phyloP scores from a whole-genome alignment of 2,329 filamentous ascomycete species.

The Hawksworthiomyces lignivorus region DNA sequence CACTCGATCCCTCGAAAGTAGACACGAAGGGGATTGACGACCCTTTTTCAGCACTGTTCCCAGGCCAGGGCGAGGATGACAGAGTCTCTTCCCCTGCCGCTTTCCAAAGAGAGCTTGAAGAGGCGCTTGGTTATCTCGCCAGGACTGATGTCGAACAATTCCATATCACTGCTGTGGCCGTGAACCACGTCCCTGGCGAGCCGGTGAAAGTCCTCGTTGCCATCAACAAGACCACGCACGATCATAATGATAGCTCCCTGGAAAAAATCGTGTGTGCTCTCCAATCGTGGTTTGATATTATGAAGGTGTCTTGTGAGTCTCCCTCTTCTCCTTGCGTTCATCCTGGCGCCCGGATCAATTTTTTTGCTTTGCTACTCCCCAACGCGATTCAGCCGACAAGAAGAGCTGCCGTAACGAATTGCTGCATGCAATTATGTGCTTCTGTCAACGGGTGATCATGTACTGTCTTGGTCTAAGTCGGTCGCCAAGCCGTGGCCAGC shows the following conservation, averaged over 20 bases:
- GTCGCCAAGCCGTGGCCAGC: too few relatives aligned
- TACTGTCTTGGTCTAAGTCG: too few relatives aligned
- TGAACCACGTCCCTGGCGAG: neutral
- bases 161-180: slow-evolving; percentile 5
- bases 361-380: too few relatives aligned
- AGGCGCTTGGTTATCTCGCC: slow-evolving; percentile 5
- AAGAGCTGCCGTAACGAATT: too few relatives aligned
- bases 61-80: too few relatives aligned
- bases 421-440: too few relatives aligned
- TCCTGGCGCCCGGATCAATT: too few relatives aligned
- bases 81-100: neutral
- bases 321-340: too few relatives aligned
- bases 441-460: too few relatives aligned
- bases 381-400: too few relatives aligned
- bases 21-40: neutral
- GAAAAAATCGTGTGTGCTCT: neutral
- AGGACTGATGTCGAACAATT: neutral
- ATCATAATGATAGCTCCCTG: neutral
- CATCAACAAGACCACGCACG: neutral
- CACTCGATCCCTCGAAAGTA: slow-evolving; percentile 2
- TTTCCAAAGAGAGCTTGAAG: neutral
- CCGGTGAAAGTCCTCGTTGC: slow-evolving; percentile 2
- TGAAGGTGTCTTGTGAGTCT: too few relatives aligned
- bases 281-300: neutral
- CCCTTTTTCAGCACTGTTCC: too few relatives aligned